Evolutionary conservation across 176 grass and related monocot genomes (phyloP), one percentile per base, ranked within the genome.

Genomic region (Zoysia japonica): DNA sequence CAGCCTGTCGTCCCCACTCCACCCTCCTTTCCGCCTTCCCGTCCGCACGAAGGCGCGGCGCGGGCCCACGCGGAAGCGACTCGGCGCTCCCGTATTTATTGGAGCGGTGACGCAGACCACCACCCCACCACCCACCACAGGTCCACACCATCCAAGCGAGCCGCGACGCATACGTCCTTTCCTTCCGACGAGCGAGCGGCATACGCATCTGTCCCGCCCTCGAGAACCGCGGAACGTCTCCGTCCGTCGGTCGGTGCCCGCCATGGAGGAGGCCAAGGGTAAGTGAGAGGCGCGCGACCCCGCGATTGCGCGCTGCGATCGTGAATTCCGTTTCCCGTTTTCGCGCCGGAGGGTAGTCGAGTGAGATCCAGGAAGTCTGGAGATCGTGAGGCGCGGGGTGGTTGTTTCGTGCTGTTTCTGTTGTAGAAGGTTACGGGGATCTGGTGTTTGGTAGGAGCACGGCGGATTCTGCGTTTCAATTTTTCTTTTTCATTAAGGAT

Each of bases 261-360:
- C 46, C 78, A 97, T 97, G 90, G 93, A 93, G 80, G 88, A 93
- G 66, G 83, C 93, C 19, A 82, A 89, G 80, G 90, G 93, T 97
- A 82, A 1, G 79, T 67, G 39, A 3, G 53, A 65, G 55, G 10
- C 55, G 55, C 39, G 70, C 1, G 0, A 8, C 2, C 5, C 11
- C 40, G 50, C 14, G 41, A 41, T 16, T 12, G 5, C 9, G 37
- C 44, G 47, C 7, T 9, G 57, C 47, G 56, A 28, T 51, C 63
- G n/a, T 2, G 47, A 1, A 41, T 16, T 65, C 20, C 9, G 3
- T 35, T 28, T 61, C 59, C 4, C 0, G n/a, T 57, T 36, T 61
- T 9, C 59, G 59, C 59, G 20, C 59, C n/a, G 20, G 11, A 61
- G 20, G 59, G 11, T 61, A 11, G 36, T 61, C 36, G 54, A 37